Percentiles rank a stretch among this genome's conserved stretches.
phyloP scores from a whole-genome alignment of 148 eudicot species.

The Gaultheria prostrata region DNA sequence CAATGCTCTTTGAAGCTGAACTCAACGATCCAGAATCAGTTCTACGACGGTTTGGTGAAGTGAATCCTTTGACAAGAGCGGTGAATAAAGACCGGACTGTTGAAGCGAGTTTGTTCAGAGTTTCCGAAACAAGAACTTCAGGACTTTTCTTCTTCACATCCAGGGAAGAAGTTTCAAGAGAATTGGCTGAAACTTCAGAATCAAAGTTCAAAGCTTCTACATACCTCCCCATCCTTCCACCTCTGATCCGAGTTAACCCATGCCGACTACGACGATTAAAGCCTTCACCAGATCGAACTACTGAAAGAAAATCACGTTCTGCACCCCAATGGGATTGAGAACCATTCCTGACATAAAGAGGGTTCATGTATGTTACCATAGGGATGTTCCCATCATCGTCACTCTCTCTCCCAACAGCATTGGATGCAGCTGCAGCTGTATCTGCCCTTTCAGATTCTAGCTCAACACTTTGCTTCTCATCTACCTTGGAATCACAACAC shows the following conservation, averaged over 20 bases:
- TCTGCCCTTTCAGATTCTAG: slow-evolving; percentile 62
- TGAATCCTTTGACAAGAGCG: slow-evolving; percentile 83
- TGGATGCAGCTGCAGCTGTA: slow-evolving; percentile 44
- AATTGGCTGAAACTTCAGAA: slow-evolving; percentile 54
- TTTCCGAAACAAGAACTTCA: slow-evolving; percentile 66
- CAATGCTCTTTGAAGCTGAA: slow-evolving; percentile 86
- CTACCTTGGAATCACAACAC: slow-evolving; percentile 66
- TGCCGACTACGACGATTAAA: slow-evolving; percentile 88
- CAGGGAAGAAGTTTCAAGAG: slow-evolving; percentile 43
- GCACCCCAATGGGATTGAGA: slow-evolving; percentile 78
- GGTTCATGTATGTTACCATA: slow-evolving; percentile 76
- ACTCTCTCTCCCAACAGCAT: slow-evolving; percentile 76
- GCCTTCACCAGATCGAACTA: slow-evolving; percentile 76
- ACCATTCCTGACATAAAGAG: slow-evolving; percentile 58
- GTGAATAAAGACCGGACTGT: slow-evolving; percentile 73
- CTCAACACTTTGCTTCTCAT: slow-evolving; percentile 62
- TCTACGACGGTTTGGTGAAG: slow-evolving; percentile 88
- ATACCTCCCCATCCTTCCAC: slow-evolving; percentile 80
- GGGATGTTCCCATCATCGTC: slow-evolving; percentile 73
- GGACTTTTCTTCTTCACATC: slow-evolving; percentile 83
- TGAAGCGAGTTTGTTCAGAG: slow-evolving; percentile 66
- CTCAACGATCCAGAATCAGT: slow-evolving; percentile 70
- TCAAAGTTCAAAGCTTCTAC: slow-evolving; percentile 77
- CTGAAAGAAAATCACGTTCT: slow-evolving; percentile 80
- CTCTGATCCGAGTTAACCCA: slow-evolving; percentile 78